Percentiles rank a stretch among this genome's conserved stretches.
phyloP scores from a whole-genome alignment of 805 yeast species.

The Grigorovia jiainica region DNA sequence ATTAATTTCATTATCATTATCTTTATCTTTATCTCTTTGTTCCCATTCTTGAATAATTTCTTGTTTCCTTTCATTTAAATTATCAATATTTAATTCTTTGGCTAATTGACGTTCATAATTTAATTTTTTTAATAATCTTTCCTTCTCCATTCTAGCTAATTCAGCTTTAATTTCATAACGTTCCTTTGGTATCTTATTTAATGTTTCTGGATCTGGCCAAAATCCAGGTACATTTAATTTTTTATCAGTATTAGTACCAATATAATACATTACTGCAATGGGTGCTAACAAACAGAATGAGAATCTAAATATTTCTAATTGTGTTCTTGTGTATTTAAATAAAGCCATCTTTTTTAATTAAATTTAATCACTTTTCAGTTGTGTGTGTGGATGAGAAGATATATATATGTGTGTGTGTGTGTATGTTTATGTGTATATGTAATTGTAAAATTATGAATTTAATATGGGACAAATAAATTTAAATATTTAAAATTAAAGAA shows the following conservation, averaged over 20 bases:
- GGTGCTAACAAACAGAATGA: conserved; percentile 82
- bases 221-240: conserved; percentile 88
- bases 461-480: no score
- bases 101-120: conserved; percentile 63
- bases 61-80: not conserved
- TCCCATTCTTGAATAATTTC: not conserved
- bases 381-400: no score
- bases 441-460: no score
- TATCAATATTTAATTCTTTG: conserved; percentile 53
- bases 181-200: conserved; percentile 87
- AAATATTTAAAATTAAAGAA: no score
- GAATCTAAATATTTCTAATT: conserved; percentile 51
- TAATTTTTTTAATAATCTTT: conserved; percentile 60
- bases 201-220: conserved; percentile 93
- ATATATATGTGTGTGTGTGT: no score
- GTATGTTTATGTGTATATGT: no score
- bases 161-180: conserved; percentile 88
- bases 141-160: conserved; percentile 75
- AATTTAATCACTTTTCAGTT: no score
- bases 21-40: not conserved
- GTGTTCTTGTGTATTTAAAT: conserved; percentile 37
- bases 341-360: no score
- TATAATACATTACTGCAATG: conserved; percentile 84
- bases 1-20: no score
- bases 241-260: conserved; percentile 81